phyloP scores from a whole-genome alignment of 1,284 basidiomycete genomes.

The Anthracocystis setariae region DNA sequence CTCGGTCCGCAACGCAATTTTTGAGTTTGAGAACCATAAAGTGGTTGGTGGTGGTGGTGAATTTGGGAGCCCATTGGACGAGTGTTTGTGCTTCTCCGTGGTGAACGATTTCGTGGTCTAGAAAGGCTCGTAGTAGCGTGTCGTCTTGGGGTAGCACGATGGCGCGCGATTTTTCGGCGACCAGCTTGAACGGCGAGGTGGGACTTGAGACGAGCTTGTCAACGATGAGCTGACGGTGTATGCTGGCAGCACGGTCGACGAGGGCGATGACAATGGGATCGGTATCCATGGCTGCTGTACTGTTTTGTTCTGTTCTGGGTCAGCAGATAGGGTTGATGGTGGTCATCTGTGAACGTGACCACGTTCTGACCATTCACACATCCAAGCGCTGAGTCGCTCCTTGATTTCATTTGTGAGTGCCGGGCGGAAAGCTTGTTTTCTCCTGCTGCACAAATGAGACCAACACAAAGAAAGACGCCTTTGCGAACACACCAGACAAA shows the following conservation, averaged over 20 bases:
- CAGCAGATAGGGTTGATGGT: too few relatives aligned
- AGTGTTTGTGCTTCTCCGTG: conserved; percentile 32
- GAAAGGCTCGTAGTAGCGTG: conserved; percentile 43
- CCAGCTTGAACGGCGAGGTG: conserved; percentile 29
- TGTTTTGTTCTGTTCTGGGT: too few relatives aligned
- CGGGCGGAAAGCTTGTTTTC: too few relatives aligned
- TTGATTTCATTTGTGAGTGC: too few relatives aligned
- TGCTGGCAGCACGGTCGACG: conserved; percentile 33
- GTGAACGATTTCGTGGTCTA: conserved; percentile 31
- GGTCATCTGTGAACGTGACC: too few relatives aligned
- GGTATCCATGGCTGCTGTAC: too few relatives aligned
- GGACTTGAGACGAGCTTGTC: conserved; percentile 3
- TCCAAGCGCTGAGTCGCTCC: too few relatives aligned
- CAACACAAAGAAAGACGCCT: too few relatives aligned
- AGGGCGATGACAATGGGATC: conserved; percentile 11
- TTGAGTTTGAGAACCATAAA: conserved; percentile 42
- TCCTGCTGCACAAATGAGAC: too few relatives aligned
- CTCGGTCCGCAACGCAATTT: not conserved
- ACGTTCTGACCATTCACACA: too few relatives aligned
- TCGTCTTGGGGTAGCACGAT: conserved; percentile 39
- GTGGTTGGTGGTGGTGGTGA: conserved; percentile 33
- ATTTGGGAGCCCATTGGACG: conserved; percentile 30
- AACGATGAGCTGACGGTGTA: conserved; percentile 17
- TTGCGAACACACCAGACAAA: too few relatives aligned
- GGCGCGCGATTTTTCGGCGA: conserved; percentile 33